A percentile compares a stretch with the other conserved stretches of the same genome.
These are phyloP conservation scores for Henckelia pumila DNA, from an alignment of 257 asterid genomes.

Conservation along the genomic window DNA sequence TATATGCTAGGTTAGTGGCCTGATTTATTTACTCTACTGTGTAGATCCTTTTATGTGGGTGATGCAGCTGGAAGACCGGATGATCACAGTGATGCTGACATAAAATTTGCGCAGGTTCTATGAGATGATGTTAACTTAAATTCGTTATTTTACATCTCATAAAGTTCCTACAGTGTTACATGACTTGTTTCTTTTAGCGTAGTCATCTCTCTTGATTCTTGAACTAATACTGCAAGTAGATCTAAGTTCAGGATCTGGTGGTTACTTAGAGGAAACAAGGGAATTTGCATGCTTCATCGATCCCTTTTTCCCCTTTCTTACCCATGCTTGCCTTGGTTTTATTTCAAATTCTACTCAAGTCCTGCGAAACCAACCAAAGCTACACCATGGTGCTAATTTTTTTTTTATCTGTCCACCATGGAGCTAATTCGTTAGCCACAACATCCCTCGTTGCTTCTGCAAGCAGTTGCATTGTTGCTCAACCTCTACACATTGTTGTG, in stretches of 20 bases:
- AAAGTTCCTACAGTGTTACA: neutral
- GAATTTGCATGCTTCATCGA: too few relatives aligned
- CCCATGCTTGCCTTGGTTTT: neutral
- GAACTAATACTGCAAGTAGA: neutral
- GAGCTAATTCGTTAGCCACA: neutral
- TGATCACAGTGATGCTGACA: constrained; percentile 91
- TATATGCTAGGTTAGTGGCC: neutral
- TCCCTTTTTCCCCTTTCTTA: neutral
- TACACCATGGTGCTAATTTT: neutral
- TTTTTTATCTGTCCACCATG: neutral
- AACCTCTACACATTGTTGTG: too few relatives aligned
- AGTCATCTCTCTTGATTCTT: neutral
- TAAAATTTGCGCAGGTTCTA: constrained; percentile 82
- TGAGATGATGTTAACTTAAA: neutral
- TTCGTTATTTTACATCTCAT: neutral
- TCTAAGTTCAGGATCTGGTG: neutral
- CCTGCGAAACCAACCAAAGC: neutral
- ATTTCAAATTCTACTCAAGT: neutral
- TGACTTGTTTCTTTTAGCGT: neutral
- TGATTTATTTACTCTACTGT: constrained; percentile 21
- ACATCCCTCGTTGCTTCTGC: neutral
- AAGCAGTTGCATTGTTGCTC: neutral
- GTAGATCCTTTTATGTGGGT: constrained; percentile 92
- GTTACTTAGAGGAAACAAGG: neutral
- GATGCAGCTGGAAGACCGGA: constrained; percentile 95